phyloP scores from a whole-genome alignment of 148 eudicot genomes.

The Pharnaceum exiguum region DNA sequence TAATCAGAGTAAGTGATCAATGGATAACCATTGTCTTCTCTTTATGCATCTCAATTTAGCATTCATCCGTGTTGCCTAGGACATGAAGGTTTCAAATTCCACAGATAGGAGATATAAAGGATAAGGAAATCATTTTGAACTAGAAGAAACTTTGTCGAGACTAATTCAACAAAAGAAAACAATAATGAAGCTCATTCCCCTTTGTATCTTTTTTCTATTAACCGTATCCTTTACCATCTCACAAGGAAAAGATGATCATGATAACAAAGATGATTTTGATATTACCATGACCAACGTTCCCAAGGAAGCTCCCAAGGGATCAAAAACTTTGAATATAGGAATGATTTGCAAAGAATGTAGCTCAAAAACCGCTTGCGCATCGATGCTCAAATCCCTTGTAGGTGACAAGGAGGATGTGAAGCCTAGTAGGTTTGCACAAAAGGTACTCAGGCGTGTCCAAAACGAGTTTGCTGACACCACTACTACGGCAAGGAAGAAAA shows the following conservation, averaged over 20 bases:
- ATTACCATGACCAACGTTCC: background rate
- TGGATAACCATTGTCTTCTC: conserved; percentile 19
- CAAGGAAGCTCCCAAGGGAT: background rate
- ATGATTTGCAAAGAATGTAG: conserved; percentile 8
- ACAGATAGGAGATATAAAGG: background rate
- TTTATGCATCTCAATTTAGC: conserved; percentile 3
- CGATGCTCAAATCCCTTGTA: conserved; percentile 8
- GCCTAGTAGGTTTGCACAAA: conserved; percentile 6
- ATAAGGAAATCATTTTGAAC: background rate
- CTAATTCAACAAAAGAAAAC: background rate
- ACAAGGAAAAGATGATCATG: background rate
- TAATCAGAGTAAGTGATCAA: conserved; percentile 9
- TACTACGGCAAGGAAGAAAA: conserved; percentile 10
- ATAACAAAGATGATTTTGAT: too few species aligned
- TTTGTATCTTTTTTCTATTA: conserved; percentile 10
- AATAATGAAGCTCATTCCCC: conserved; percentile 13
- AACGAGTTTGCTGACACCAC: conserved; percentile 12
- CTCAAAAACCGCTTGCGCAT: background rate
- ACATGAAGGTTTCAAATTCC: background rate
- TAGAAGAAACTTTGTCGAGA: background rate
- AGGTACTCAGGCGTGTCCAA: conserved; percentile 12
- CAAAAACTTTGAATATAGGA: background rate
- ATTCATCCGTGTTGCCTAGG: background rate
- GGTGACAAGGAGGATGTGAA: conserved; percentile 1
- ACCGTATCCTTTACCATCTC: conserved; percentile 1